phyloP scores from a whole-genome alignment of 805 yeast species.

The Kodamaea hsintzibuensis region DNA sequence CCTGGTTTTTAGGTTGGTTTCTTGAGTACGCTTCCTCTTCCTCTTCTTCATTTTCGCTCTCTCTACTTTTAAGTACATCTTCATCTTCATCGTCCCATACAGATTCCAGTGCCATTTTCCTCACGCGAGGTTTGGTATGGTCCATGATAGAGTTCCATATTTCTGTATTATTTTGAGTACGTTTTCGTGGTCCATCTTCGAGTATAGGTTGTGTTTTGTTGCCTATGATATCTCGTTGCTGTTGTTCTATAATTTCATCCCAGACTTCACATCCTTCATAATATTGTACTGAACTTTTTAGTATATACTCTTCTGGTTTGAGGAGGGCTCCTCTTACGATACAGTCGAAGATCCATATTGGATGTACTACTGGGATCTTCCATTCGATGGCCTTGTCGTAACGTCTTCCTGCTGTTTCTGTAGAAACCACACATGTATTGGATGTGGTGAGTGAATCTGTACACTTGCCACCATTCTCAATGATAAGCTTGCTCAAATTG shows the following conservation, averaged over 20 bases:
- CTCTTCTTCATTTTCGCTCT: slow-evolving; percentile 16
- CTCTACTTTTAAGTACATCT: not conserved
- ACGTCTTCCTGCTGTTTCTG: slow-evolving; percentile 52
- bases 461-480: slow-evolving; percentile 49
- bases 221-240: not conserved
- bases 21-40: slow-evolving; percentile 16
- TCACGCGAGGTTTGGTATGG: slow-evolving; percentile 16
- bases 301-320: slow-evolving; percentile 40
- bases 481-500: slow-evolving; percentile 35
- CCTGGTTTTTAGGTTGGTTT: not conserved
- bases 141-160: slow-evolving; percentile 50
- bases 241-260: slow-evolving; percentile 22
- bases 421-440: slow-evolving; percentile 48
- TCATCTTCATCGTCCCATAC: slow-evolving; percentile 26
- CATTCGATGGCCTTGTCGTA: slow-evolving; percentile 54
- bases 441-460: slow-evolving; percentile 51
- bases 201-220: not conserved
- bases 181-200: slow-evolving; percentile 11
- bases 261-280: slow-evolving; percentile 38
- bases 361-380: slow-evolving; percentile 53
- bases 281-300: slow-evolving; percentile 19
- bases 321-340: slow-evolving; percentile 45
- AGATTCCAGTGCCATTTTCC: slow-evolving; percentile 18
- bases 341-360: slow-evolving; percentile 50
- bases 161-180: slow-evolving; percentile 25